Evolutionary conservation across 306 rosid species (phyloP).

Genomic region (Cicer judaicum): DNA sequence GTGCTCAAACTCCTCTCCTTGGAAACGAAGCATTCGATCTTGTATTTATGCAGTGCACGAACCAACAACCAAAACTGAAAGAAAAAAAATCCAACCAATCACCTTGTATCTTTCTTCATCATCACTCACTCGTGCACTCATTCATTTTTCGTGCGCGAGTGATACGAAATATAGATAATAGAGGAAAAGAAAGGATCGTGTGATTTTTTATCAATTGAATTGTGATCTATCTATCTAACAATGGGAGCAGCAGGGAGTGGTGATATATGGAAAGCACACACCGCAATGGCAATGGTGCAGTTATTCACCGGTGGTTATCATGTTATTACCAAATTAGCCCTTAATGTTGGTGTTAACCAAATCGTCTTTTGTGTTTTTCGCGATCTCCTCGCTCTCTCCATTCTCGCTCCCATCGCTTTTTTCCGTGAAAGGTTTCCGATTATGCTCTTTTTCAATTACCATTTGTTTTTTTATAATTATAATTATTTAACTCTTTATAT

Average conservation of each 20-base stretch:
- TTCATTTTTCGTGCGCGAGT: not conserved
- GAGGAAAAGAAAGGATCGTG: not conserved
- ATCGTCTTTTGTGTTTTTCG: constrained; percentile 87
- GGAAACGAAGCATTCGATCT: not conserved
- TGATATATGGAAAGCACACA: constrained; percentile 73
- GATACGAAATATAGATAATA: not conserved
- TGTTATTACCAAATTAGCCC: constrained; percentile 87
- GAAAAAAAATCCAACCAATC: not conserved
- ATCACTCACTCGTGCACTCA: not conserved
- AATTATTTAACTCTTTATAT: too few relatives aligned
- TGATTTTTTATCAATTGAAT: not conserved
- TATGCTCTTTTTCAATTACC: not conserved
- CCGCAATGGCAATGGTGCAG: constrained; percentile 77
- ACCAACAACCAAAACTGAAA: not conserved
- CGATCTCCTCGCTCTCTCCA: constrained; percentile 76
- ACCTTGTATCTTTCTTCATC: not conserved
- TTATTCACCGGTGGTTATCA: constrained; percentile 85
- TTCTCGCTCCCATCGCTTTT: constrained; percentile 83
- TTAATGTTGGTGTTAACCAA: constrained; percentile 84
- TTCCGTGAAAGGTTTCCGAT: constrained; percentile 68
- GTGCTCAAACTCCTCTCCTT: not conserved
- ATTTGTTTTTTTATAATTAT: not conserved
- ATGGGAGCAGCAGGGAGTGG: constrained; percentile 45
- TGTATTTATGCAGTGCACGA: not conserved
- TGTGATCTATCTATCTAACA: not conserved